Evolutionary conservation across 768 basidiomycete species (phyloP), one percentile per base, ranked within the genome.

Genomic region (Suillus americanus): DNA sequence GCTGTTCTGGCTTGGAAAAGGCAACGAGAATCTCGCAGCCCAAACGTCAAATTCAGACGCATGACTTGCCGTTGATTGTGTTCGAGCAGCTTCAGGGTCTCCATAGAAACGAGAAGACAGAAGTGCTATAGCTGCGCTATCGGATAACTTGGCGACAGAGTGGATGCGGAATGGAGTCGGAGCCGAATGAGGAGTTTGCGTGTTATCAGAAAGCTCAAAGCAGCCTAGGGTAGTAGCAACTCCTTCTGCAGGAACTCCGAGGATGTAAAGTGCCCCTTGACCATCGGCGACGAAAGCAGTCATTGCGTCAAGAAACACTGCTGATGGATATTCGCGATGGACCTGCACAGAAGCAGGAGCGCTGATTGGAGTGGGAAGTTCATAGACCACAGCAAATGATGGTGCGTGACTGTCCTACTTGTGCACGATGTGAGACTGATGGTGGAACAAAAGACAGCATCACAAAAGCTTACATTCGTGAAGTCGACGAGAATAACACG

Each of bases 311-410:
- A 90, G 70, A 69, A 90, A 89, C 7, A 79, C 79, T 35, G 83
- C 83, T 1, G 90, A 91, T 1, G 93, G 91, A 73, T 95, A 95
- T 77, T 95, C 92, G 50, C 76, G 79, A 68, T 88, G 87, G 23
- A 78, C 73, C 1, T 75, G 65, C 23, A 79, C 77, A 16, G 74
- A 71, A 35, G 75, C 77, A 0, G 81, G 71, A 1, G 82, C 75
- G 54, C 80, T 76, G 59, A 89, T 75, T 23, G 86, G 79, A 48
- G 73, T 78, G 0, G 91, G 86, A 54, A 94, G 79, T 70, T 89
- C 84, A 69, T 84, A 88, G 4, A 91, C 71, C 13, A 83, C 75
- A 59, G 77, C 75, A 72, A 90, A 88, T 9, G 81, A 79, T 20
- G 89, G 89, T 48, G 65, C 66, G 53, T 80, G 72, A 7, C 79